phyloP scores from a whole-genome alignment of 352 stramenopile species.

The Pythium myriotylum region DNA sequence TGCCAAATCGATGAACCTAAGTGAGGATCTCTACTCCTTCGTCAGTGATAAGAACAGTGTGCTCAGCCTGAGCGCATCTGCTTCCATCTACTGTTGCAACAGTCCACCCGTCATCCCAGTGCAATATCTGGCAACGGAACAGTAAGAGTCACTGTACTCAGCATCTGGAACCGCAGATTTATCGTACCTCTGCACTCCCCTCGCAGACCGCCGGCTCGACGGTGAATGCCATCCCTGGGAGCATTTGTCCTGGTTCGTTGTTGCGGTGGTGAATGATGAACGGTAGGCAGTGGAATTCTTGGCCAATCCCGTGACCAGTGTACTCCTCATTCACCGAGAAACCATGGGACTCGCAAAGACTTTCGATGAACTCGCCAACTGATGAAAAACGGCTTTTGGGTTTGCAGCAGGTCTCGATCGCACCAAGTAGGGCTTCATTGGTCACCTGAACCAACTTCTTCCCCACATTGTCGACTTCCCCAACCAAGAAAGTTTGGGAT shows the following conservation, averaged over 20 bases:
- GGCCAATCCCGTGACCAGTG: constrained; percentile 95
- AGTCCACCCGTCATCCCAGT: constrained; percentile 97
- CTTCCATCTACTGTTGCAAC: constrained; percentile 93
- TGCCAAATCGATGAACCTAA: constrained; percentile 22
- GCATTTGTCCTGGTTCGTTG: constrained; percentile 73
- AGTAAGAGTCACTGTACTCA: background rate
- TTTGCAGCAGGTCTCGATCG: constrained; percentile 91
- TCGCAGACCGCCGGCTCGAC: constrained; percentile 98
- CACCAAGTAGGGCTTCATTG: constrained; percentile 77
- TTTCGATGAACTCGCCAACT: constrained; percentile 94
- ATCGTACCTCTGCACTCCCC: constrained; percentile 75
- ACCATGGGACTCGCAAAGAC: constrained; percentile 74
- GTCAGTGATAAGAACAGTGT: constrained; percentile 97
- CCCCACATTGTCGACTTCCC: constrained; percentile 86
- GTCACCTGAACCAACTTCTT: constrained; percentile 90
- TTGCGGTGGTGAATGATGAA: constrained; percentile 94
- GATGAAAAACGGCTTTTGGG: constrained; percentile 92
- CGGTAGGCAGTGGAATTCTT: constrained; percentile 95
- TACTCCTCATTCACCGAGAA: constrained; percentile 92
- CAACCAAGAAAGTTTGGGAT: constrained; percentile 95
- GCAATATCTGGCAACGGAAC: constrained; percentile 52
- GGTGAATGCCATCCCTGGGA: constrained; percentile 97
- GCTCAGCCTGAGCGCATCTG: constrained; percentile 96
- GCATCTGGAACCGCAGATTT: background rate
- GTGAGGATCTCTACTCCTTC: constrained; percentile 95